Evolutionary conservation across 805 yeast genomes (phyloP).

Genomic region (Cyberlindnera xishuangbannaensis): DNA sequence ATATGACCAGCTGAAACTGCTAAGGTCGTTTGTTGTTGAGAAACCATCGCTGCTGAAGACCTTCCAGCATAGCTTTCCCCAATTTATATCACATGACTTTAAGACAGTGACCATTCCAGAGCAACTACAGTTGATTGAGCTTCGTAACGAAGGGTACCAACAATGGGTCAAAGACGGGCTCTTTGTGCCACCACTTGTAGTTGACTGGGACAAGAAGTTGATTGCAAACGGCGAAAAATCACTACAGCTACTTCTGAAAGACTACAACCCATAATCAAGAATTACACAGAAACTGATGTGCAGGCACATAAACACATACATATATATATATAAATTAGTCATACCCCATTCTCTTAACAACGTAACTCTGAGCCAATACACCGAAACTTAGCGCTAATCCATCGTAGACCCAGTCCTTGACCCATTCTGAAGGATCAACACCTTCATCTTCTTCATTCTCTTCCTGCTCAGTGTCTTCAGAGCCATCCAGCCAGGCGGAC

Average conservation of each 20-base stretch:
- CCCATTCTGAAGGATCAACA: conserved; percentile 80
- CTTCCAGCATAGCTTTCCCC: conserved; percentile 20
- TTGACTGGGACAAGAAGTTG: conserved; percentile 56
- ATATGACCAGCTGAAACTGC: conserved; percentile 22
- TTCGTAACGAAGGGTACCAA: conserved; percentile 8
- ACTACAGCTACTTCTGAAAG: conserved; percentile 27
- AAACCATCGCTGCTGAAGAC: conserved; percentile 8
- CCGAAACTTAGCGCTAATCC: conserved; percentile 80
- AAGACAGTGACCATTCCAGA: conserved; percentile 8
- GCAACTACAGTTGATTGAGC: conserved; percentile 5
- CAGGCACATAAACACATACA: background rate
- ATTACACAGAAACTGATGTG: too few relatives aligned
- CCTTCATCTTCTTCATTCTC: conserved; percentile 36
- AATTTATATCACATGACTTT: conserved; percentile 11
- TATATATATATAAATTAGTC: background rate
- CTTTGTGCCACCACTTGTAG: conserved; percentile 43
- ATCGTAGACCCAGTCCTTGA: conserved; percentile 68
- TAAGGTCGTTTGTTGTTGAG: conserved; percentile 13
- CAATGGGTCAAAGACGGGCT: conserved; percentile 19
- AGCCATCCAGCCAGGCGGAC: conserved; percentile 79
- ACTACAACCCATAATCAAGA: conserved; percentile 7
- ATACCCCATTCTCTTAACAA: conserved; percentile 72
- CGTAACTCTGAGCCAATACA: conserved; percentile 84
- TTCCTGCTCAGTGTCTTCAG: conserved; percentile 16
- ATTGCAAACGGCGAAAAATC: conserved; percentile 42